phyloP scores from a whole-genome alignment of 495 filamentous ascomycete species.

The Aspergillus sclerotioniger region DNA sequence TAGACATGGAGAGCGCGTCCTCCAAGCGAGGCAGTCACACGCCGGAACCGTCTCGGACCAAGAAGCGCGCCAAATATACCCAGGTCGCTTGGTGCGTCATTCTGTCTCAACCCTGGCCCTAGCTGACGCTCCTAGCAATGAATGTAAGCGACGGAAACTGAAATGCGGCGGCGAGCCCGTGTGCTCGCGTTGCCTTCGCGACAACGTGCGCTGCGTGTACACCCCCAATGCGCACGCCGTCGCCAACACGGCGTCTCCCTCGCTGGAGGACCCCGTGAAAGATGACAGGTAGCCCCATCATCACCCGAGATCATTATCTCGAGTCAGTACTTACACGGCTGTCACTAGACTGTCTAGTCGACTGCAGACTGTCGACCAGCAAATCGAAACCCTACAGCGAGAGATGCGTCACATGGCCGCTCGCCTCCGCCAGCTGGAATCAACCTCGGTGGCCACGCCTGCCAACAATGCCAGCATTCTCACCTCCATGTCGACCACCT shows the following conservation, averaged over 20 bases:
- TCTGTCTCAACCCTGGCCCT: not conserved
- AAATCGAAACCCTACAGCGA: conserved; percentile 30
- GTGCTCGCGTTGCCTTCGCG: conserved; percentile 71
- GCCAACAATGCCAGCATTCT: conserved; percentile 8
- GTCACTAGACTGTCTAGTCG: conserved; percentile 18
- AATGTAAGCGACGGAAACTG: conserved; percentile 88
- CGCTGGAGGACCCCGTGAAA: conserved; percentile 12
- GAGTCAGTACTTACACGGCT: no score
- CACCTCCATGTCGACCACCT: conserved; percentile 7
- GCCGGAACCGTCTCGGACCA: conserved; percentile 25
- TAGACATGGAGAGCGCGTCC: conserved; percentile 7
- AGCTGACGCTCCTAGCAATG: conserved; percentile 50
- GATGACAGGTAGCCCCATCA: conserved; percentile 34
- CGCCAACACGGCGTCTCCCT: conserved; percentile 9
- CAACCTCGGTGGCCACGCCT: conserved; percentile 8
- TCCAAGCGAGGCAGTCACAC: conserved; percentile 8
- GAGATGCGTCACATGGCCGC: conserved; percentile 35
- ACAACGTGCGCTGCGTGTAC: conserved; percentile 68
- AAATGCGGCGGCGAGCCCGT: conserved; percentile 82
- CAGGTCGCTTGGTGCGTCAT: conserved; percentile 36
- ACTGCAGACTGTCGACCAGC: conserved; percentile 30
- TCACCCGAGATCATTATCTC: no score
- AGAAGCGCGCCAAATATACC: conserved; percentile 41
- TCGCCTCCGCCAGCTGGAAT: conserved; percentile 34
- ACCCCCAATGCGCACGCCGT: conserved; percentile 15